Conservation (phyloP, 2,329 filamentous ascomycete genomes). For the Neonectria ditissima region DNA sequence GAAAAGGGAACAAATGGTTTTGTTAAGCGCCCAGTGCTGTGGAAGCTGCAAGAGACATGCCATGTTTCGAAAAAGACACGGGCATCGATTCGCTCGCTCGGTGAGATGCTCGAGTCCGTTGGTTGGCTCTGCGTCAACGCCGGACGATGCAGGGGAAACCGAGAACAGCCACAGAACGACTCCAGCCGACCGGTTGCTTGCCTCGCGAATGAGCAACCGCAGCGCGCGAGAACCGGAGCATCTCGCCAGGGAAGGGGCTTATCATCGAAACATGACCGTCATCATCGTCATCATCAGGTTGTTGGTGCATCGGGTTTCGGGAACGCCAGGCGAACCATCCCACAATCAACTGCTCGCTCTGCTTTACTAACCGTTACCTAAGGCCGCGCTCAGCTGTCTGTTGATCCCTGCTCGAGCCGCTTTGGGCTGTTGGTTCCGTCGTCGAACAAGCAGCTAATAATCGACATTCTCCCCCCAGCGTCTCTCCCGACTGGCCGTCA, state of each 20-base stretch:
- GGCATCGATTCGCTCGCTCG: background rate
- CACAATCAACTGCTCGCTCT: background rate
- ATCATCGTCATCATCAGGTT: constrained; percentile 16
- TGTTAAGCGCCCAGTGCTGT: background rate
- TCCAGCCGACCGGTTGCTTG: background rate
- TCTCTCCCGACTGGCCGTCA: background rate
- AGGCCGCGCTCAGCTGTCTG: background rate
- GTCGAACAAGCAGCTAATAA: too few relatives aligned
- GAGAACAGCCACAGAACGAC: constrained; percentile 1
- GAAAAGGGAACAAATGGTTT: background rate
- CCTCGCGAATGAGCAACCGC: too few relatives aligned
- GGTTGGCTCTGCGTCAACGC: constrained; percentile 19
- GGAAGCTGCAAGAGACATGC: background rate
- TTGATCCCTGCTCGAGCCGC: background rate
- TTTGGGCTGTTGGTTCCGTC: background rate
- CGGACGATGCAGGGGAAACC: constrained; percentile 13
- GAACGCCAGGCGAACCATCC: background rate
- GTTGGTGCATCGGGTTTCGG: constrained; percentile 3
- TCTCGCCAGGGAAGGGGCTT: background rate
- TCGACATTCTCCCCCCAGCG: background rate
- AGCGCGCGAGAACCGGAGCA: background rate
- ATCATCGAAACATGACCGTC: constrained; percentile 1
- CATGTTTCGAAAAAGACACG: background rate
- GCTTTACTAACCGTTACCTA: constrained; percentile 2
- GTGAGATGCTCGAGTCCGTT: background rate